phyloP scores from a whole-genome alignment of 2,329 filamentous ascomycete genomes.

The Fusarium sp. region DNA sequence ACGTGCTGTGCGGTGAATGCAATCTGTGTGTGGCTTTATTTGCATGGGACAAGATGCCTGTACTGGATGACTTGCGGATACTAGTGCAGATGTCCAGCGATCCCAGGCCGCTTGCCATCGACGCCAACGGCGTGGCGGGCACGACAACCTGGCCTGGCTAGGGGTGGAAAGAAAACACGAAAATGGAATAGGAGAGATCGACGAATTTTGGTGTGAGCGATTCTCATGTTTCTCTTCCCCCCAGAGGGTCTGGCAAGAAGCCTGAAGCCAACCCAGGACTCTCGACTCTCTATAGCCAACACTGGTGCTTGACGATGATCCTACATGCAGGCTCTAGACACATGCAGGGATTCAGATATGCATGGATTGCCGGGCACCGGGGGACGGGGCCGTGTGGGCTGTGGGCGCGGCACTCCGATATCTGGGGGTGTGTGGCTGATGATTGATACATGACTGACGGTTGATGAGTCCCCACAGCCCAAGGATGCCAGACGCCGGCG shows the following conservation, averaged over 20 bases:
- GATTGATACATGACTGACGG: constrained; percentile 28
- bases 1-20: constrained; percentile 43
- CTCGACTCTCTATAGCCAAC: constrained; percentile 5
- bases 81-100: constrained; percentile 45
- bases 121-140: constrained; percentile 46
- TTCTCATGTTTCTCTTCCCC: no score
- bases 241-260: no score
- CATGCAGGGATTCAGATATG: constrained; percentile 31
- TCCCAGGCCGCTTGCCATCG: constrained; percentile 44
- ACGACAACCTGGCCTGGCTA: constrained; percentile 17
- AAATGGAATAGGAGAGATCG: no score
- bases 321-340: constrained; percentile 41
- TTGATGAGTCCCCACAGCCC: constrained; percentile 33
- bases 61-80: constrained; percentile 49
- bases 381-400: constrained; percentile 44
- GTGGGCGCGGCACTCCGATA: constrained; percentile 31
- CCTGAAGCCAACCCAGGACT: no score
- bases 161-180: no score
- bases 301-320: constrained; percentile 40
- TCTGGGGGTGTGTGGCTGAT: constrained; percentile 42
- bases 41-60: constrained; percentile 40
- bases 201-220: no score
- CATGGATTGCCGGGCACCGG: constrained; percentile 43
- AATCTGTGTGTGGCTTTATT: constrained; percentile 48
- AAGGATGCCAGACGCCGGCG: constrained; percentile 35